A percentile compares a stretch with the other conserved stretches of the same genome.
Conservation (phyloP, 148 eudicot genomes). For the Vaccinium darrowii region DNA sequence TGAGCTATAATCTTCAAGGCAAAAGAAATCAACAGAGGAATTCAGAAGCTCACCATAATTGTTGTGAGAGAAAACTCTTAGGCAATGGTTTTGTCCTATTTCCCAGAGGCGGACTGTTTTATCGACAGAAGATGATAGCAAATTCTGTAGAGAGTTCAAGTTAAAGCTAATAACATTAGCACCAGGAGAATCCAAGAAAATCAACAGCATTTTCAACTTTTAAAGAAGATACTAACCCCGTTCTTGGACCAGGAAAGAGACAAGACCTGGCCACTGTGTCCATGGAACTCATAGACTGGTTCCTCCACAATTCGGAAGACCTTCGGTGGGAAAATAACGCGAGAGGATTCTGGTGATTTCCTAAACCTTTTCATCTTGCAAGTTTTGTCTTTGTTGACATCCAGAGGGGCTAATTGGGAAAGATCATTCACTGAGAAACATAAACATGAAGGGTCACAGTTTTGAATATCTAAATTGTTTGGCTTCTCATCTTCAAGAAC, state of each 20-base stretch:
- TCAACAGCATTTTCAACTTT: neutral
- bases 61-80: constrained; percentile 64
- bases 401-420: constrained; percentile 50
- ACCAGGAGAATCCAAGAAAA: neutral
- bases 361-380: constrained; percentile 36
- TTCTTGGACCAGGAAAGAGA: constrained; percentile 81
- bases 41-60: constrained; percentile 56
- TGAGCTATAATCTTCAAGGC: neutral
- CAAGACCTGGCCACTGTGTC: constrained; percentile 72
- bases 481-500: constrained; percentile 56
- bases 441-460: constrained; percentile 47
- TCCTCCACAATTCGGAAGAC: constrained; percentile 63
- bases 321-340: constrained; percentile 76
- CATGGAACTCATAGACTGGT: constrained; percentile 70
- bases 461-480: constrained; percentile 30
- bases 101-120: constrained; percentile 87
- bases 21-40: constrained; percentile 6
- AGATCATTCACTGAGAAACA: constrained; percentile 58
- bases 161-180: neutral
- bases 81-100: constrained; percentile 54
- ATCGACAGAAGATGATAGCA: constrained; percentile 81
- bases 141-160: constrained; percentile 40
- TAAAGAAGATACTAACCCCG: constrained; percentile 50
- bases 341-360: constrained; percentile 52
- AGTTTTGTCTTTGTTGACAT: constrained; percentile 43